Evolutionary conservation across 169 alveolate species (phyloP).

Genomic region (Cryptosporidium parvum): DNA sequence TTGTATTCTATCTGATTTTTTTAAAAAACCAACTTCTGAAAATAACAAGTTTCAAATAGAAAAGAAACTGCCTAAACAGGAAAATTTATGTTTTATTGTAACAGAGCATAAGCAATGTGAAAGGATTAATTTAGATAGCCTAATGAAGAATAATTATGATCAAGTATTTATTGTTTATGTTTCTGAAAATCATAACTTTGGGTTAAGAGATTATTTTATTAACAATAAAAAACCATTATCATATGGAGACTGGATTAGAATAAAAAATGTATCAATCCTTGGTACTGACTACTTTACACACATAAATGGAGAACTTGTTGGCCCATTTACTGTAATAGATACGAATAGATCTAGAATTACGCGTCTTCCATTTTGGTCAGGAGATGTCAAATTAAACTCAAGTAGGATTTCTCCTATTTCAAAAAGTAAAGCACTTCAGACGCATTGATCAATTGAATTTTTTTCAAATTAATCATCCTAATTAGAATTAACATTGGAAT

Average conservation of each 20-base stretch:
- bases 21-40: conserved; percentile 1
- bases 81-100: conserved; percentile 33
- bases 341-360: conserved; percentile 69
- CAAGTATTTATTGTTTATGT: conserved; percentile 20
- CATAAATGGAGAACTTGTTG: conserved; percentile 29
- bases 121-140: not conserved
- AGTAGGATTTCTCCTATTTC: conserved; percentile 49
- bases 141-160: conserved; percentile 1
- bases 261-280: conserved; percentile 44
- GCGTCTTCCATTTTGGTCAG: conserved; percentile 74
- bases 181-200: conserved; percentile 33
- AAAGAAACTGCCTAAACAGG: conserved; percentile 17
- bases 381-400: conserved; percentile 59
- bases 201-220: conserved; percentile 45
- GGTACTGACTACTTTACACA: conserved; percentile 24
- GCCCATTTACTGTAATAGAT: conserved; percentile 62
- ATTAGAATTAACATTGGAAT: not conserved
- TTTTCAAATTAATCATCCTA: not conserved
- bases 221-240: conserved; percentile 39
- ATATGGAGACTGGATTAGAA: conserved; percentile 65
- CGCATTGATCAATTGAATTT: no score
- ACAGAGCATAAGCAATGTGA: conserved; percentile 41
- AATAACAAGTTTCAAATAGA: not conserved
- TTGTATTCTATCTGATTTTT: conserved; percentile 35
- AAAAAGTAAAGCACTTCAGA: not conserved